phyloP scores from a whole-genome alignment of 352 stramenopile genomes.

The Pythium sukuiense region DNA sequence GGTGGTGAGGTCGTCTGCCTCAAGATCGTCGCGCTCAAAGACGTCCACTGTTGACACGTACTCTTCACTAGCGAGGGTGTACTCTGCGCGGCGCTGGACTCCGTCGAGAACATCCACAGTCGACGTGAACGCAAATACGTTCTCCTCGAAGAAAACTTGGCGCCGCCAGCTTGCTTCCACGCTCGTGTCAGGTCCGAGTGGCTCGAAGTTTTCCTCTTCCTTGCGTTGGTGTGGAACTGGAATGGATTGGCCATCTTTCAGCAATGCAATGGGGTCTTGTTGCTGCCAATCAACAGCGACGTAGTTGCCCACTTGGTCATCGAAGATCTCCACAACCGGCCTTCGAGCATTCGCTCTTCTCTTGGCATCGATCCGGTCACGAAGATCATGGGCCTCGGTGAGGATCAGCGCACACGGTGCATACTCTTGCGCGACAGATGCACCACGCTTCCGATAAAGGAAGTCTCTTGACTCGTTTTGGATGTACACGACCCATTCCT shows the following conservation, averaged over 20 bases:
- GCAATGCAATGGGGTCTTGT: background rate
- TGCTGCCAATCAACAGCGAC: conserved; percentile 3
- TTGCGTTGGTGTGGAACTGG: background rate
- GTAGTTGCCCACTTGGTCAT: conserved; percentile 6
- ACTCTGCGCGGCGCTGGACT: background rate
- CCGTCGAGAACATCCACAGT: conserved; percentile 11
- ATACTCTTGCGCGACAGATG: conserved; percentile 4
- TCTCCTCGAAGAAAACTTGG: conserved; percentile 3
- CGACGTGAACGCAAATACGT: conserved; percentile 15
- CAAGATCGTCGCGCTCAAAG: conserved; percentile 3
- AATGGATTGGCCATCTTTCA: background rate
- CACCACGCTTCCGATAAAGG: conserved; percentile 12
- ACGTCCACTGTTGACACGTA: background rate
- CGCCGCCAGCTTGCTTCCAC: background rate
- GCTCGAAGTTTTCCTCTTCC: background rate
- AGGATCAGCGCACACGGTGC: conserved; percentile 20
- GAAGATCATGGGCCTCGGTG: conserved; percentile 1
- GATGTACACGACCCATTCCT: conserved; percentile 25
- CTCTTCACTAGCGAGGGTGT: background rate
- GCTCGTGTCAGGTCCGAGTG: background rate
- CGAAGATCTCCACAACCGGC: conserved; percentile 14
- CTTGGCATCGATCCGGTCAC: background rate
- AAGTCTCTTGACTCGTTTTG: background rate
- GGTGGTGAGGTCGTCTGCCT: background rate
- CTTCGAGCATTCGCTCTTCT: background rate